These are phyloP conservation scores for Alternaria tenuissima DNA, from an alignment of 2,329 filamentous ascomycete species.

Conservation along the genomic window DNA sequence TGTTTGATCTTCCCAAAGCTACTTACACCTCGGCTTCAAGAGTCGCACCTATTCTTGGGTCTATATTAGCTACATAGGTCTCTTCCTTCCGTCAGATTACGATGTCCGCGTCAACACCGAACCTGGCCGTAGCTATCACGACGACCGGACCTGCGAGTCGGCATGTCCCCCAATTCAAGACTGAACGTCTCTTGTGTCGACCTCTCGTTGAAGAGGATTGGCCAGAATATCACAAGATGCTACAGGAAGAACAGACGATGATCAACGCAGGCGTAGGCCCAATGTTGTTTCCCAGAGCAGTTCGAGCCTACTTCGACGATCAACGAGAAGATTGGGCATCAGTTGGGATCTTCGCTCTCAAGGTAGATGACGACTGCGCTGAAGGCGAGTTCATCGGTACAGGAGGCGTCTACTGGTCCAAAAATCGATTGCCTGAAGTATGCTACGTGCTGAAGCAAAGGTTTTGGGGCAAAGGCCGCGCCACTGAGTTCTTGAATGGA, in stretches of 20 bases:
- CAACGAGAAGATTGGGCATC: background rate
- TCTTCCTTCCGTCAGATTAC: accelerated
- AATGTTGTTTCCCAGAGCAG: too few species aligned
- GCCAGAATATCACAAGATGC: background rate
- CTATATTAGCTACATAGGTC: too few species aligned
- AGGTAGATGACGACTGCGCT: accelerated
- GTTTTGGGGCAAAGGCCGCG: background rate
- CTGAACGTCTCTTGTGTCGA: background rate
- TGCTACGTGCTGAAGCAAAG: background rate
- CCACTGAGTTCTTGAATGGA: background rate
- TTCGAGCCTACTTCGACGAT: too few species aligned
- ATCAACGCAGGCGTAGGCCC: too few species aligned
- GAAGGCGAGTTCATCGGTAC: background rate
- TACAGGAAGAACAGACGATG: background rate
- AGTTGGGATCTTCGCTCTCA: background rate
- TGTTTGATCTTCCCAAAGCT: too few species aligned
- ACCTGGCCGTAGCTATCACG: too few species aligned
- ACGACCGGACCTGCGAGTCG: too few species aligned
- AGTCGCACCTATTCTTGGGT: too few species aligned
- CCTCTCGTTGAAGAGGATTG: background rate
- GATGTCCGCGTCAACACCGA: too few species aligned
- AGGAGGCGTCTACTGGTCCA: background rate
- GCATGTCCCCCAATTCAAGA: accelerated
- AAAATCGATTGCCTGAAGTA: background rate
- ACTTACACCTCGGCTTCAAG: accelerated